Evolutionary conservation across 2,329 filamentous ascomycete genomes (phyloP), one percentile per base, ranked within the genome.

Genomic region (Metarhizium brunneum): DNA sequence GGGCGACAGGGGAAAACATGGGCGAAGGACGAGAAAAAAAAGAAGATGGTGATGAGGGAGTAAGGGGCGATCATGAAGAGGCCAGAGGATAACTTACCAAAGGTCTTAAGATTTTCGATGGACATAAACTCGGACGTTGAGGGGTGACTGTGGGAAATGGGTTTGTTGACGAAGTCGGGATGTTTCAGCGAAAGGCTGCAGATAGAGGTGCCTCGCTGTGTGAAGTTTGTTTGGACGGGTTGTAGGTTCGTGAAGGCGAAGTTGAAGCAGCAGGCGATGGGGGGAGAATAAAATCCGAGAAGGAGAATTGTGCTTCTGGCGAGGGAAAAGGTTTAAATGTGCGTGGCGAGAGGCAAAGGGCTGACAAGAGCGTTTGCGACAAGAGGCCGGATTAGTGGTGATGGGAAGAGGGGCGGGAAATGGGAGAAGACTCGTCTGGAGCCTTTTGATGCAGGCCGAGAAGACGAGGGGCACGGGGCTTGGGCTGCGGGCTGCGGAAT

Each of bases 101-200:
- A 90, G 82, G 87, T 86, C 85, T 94, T 94, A 79, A 95, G 88
- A 84, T 95, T 95, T 91, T 94, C 88, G 88, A 94, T 94, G 85
- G 90, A 94, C 90, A 94, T 94, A 92, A 90, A 92, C 87, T 88
- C 86, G 85, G 80, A 83, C 84, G 85, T 82, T 70, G 71, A 68
- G 76, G 79, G 80, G 76, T 75, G 66, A 71, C 73, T 67, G 72
- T 71, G 76, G 79, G 77, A 80, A 75, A 80, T 71, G 73, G 75
- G 73, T 77, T 75, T 54, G 29, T 40, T 66, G 63, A 59, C 63
- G 67, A 64, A 62, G 61, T 58, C 63, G 66, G 61, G 65, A 62
- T 67, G 69, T 48, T 48, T 48, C 65, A 79, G 77, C 77, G 77
- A 80, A 80, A 76, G 68, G 72, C 71, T 73, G 59, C 56, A 54